Evolutionary conservation across 108 stramenopile genomes (phyloP).

Genomic region (Pseudonitzschia delicatissima): DNA sequence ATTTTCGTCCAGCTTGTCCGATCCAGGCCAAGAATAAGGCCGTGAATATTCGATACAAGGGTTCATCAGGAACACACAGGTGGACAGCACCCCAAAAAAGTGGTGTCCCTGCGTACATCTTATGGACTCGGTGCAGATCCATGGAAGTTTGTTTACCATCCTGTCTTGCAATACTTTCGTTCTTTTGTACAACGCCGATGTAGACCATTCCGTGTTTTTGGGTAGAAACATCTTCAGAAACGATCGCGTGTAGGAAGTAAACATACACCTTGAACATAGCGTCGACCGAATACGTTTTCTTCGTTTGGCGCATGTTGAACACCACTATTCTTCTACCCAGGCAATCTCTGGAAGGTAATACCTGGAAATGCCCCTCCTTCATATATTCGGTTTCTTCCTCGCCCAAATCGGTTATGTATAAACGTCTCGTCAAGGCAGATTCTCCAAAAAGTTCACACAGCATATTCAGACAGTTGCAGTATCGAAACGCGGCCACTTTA

Average conservation of each 20-base stretch:
- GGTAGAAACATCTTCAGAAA: not conserved
- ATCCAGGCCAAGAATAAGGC: not conserved
- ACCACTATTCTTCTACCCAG: not conserved
- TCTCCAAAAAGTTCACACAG: slow-evolving; percentile 15
- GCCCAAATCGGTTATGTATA: slow-evolving; percentile 13
- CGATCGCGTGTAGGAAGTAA: not conserved
- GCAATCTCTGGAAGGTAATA: slow-evolving; percentile 2
- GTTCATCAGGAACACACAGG: not conserved
- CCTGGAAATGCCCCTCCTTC: slow-evolving; percentile 3
- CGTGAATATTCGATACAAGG: not conserved
- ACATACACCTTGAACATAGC: not conserved
- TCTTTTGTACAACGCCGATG: not conserved
- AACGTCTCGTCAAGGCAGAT: not conserved
- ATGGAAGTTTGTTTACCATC: not conserved
- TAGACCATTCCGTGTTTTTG: slow-evolving; percentile 1
- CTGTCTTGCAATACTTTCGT: not conserved
- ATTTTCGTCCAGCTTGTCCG: not conserved
- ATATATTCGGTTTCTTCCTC: slow-evolving; percentile 13
- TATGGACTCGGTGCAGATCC: not conserved
- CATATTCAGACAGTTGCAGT: slow-evolving; percentile 1
- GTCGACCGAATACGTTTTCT: not conserved
- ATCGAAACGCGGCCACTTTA: slow-evolving; percentile 1
- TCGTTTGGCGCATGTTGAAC: not conserved
- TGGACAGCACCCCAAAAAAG: slow-evolving; percentile 1
- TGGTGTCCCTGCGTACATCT: not conserved